A percentile compares a stretch with the other conserved stretches of the same genome.
phyloP scores from a whole-genome alignment of 2,329 filamentous ascomycete species.

The Aureobasidium uvarum region DNA sequence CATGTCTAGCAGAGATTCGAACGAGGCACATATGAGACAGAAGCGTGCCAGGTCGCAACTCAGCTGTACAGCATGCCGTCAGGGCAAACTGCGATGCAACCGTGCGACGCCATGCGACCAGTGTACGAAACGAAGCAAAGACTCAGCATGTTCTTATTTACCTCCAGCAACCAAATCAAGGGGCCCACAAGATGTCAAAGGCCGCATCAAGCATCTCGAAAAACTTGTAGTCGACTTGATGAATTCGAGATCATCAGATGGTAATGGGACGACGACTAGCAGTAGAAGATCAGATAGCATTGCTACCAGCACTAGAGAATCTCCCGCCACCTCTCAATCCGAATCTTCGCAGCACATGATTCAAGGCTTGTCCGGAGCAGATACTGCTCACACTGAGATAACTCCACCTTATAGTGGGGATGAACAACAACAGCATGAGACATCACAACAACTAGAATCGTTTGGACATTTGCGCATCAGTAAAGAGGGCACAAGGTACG shows the following conservation, averaged over 20 bases:
- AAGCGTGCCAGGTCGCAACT: constrained; percentile 41
- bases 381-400: neutral
- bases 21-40: constrained; percentile 33
- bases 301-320: neutral
- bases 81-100: constrained; percentile 42
- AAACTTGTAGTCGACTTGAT: constrained; percentile 40
- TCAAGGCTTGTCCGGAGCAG: neutral
- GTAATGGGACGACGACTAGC: neutral
- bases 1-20: constrained; percentile 6
- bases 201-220: constrained; percentile 39
- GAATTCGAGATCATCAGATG: constrained; percentile 31
- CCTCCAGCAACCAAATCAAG: constrained; percentile 37
- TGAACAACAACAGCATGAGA: constrained; percentile 40
- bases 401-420: constrained; percentile 22
- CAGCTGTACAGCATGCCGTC: constrained; percentile 39
- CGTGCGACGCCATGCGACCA: constrained; percentile 40
- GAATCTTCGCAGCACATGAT: neutral
- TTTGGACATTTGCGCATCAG: constrained; percentile 83
- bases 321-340: neutral
- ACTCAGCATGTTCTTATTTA: constrained; percentile 36
- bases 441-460: constrained; percentile 58
- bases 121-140: constrained; percentile 39
- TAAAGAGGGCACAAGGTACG: constrained; percentile 57
- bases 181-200: constrained; percentile 39
- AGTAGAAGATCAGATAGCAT: neutral